phyloP scores from a whole-genome alignment of 2,329 filamentous ascomycete genomes.

The Fusarium anguioides region DNA sequence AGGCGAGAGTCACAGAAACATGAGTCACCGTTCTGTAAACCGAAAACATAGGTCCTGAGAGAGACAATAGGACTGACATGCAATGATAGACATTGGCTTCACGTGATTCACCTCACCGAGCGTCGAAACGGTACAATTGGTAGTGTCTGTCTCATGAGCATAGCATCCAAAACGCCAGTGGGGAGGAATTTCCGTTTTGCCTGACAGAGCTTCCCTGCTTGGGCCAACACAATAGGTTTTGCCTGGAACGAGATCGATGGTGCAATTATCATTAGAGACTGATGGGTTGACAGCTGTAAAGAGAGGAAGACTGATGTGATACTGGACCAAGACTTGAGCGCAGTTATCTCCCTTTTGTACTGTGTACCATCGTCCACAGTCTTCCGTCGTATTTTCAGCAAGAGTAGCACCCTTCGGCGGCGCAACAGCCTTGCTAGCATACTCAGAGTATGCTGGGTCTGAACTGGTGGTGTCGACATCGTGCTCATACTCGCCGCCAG shows the following conservation, averaged over 20 bases:
- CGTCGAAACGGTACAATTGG: not conserved
- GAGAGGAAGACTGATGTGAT: constrained; percentile 2
- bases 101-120: accelerated
- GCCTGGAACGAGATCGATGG: not conserved
- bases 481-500: not conserved
- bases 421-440: not conserved
- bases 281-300: not conserved
- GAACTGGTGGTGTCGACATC: not conserved
- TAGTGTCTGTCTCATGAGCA: not conserved
- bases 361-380: not conserved
- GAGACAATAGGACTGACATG: not conserved
- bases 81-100: not conserved
- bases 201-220: not conserved
- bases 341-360: not conserved
- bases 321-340: not conserved
- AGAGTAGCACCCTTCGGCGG: not conserved
- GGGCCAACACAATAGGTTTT: not conserved
- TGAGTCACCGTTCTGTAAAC: not conserved
- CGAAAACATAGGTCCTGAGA: not conserved
- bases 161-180: not conserved
- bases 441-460: not conserved
- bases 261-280: not conserved
- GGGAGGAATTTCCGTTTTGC: not conserved
- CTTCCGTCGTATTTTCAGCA: not conserved
- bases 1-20: not conserved